These are phyloP conservation scores for Diaporthe humulicola DNA, from an alignment of 2,329 filamentous ascomycete genomes.

Conservation along the genomic window DNA sequence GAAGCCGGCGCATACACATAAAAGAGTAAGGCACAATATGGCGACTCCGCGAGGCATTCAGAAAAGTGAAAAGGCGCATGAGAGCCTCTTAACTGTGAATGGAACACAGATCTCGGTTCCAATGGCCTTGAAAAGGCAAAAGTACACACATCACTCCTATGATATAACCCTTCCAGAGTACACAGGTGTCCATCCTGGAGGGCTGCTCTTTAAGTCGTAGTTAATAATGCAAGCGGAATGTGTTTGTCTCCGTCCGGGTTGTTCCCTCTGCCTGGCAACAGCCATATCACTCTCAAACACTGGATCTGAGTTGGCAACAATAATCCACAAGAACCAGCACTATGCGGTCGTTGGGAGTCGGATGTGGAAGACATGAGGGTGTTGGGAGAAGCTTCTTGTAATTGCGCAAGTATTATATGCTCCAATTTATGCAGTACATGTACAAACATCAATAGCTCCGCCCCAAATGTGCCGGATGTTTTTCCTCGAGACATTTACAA, in stretches of 20 bases:
- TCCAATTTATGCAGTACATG: constrained; percentile 4
- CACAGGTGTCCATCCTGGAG: not conserved
- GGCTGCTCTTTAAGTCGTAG: not conserved
- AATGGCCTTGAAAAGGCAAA: not conserved
- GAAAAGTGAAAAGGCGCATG: not conserved
- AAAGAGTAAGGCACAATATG: not conserved
- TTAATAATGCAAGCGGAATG: not conserved
- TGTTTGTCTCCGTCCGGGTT: too few species aligned
- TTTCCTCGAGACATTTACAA: not conserved
- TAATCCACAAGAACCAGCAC: fast-evolving
- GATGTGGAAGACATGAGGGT: not conserved
- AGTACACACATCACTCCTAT: not conserved
- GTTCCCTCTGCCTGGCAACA: not conserved
- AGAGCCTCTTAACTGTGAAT: not conserved
- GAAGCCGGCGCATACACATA: not conserved
- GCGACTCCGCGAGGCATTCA: too few species aligned
- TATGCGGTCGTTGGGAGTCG: too few species aligned
- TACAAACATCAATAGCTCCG: not conserved
- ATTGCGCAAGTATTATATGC: not conserved
- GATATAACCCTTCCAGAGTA: not conserved
- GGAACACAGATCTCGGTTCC: not conserved
- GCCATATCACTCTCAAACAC: not conserved
- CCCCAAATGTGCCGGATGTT: not conserved
- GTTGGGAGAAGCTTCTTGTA: not conserved
- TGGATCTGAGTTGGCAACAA: not conserved